Base-by-base conservation (phyloP, 2,329 filamentous ascomycete species). In the Coniochaeta hoffmannii region DNA sequence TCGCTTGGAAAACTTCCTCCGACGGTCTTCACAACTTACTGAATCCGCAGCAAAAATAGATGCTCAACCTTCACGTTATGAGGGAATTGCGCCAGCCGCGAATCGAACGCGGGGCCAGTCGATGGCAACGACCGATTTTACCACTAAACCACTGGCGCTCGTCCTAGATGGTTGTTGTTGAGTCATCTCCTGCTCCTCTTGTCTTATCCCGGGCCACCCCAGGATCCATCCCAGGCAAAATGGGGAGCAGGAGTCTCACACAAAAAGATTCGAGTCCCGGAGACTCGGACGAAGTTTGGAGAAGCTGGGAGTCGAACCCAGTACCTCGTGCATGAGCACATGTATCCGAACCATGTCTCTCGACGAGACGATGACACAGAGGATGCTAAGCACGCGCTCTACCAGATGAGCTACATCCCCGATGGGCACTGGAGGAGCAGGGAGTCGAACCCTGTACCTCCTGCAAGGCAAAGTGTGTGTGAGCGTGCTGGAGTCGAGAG, bases 41-140 rank as follows among this genome's bases (percentile, higher is more conserved):
- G n/a, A n/a, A n/a, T n/a, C n/a, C n/a, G n/a, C n/a, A n/a, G n/a
- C n/a, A 32, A 32, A 12, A 32, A 12, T 8, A 32, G 7, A 32
- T 8, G 30, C 30, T 8, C 30, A 32, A 32, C 30, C 30, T n/a
- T n/a, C n/a, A n/a, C 30, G 30, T 32, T 12, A 32, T 8, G 12
- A 32, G 12, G 12, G 30, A 7, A 32, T 32, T 32, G 30, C 30
- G 30, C 30, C 30, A 32, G 30, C 30, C 30, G 30, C 30, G 30
- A n/a, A n/a, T n/a, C n/a, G n/a, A n/a, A n/a, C n/a, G n/a, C n/a
- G n/a, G n/a, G n/a, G n/a, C n/a, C n/a, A n/a, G n/a, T n/a, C 12
- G 71, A 75, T 74, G 73, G 73, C 72, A 75, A 75, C 72, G 73
- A 75, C 72, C 70, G 70, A 75, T 75, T 74, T 73, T 75, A 75